phyloP scores from a whole-genome alignment of 129 eudicot genomes.

The Gnaphalium uliginosum region DNA sequence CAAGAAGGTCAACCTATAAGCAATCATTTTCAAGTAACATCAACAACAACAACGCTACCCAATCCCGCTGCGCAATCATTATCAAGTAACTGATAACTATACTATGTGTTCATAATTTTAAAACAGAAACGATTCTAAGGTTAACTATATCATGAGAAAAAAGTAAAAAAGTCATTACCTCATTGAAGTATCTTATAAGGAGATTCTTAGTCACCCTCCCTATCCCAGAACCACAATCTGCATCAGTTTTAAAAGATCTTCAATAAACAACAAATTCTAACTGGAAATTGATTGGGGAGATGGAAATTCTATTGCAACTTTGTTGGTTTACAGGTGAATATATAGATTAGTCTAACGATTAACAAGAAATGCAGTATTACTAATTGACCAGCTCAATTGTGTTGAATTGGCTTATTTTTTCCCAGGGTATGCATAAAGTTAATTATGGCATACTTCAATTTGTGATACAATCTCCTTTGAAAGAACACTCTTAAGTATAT shows the following conservation, averaged over 20 bases:
- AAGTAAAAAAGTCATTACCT: constrained; percentile 44
- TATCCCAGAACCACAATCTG: constrained; percentile 98
- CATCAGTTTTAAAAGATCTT: constrained; percentile 34
- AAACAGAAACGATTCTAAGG: not conserved
- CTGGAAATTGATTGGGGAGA: constrained; percentile 10
- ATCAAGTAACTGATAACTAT: not conserved
- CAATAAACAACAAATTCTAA: constrained; percentile 11
- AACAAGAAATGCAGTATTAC: not conserved
- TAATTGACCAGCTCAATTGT: not conserved
- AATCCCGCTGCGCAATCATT: too few relatives aligned
- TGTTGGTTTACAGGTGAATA: constrained; percentile 6
- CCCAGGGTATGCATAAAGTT: not conserved
- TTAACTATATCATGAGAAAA: not conserved
- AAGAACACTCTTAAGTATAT: too few relatives aligned
- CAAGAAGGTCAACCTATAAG: constrained; percentile 90
- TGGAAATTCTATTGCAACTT: not conserved
- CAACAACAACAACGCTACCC: too few relatives aligned
- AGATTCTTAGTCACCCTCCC: constrained; percentile 96
- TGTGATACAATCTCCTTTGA: too few relatives aligned
- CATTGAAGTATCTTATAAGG: constrained; percentile 89
- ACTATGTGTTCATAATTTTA: not conserved
- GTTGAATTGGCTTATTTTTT: not conserved
- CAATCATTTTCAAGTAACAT: constrained; percentile 29
- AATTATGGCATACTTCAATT: not conserved
- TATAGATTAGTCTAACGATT: not conserved